A percentile compares a stretch with the other conserved stretches of the same genome.
These are phyloP conservation scores for Cryptosporidium tyzzeri DNA, from an alignment of 169 alveolate species.

Conservation along the genomic window DNA sequence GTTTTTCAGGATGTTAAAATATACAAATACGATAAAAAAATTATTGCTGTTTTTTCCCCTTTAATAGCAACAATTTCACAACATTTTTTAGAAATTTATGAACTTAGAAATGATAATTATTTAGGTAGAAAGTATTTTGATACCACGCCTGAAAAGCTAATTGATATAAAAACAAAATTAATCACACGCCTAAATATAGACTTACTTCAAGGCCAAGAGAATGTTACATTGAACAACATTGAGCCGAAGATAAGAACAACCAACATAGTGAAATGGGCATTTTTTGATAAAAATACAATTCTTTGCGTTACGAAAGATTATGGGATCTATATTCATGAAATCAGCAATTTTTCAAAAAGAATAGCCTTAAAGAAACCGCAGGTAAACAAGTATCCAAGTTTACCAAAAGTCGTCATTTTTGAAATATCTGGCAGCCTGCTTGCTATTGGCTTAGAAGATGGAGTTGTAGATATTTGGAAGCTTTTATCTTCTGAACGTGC, in stretches of 20 bases:
- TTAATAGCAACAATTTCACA: slow-evolving; percentile 12
- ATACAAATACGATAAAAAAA: slow-evolving; percentile 1
- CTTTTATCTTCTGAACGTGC: not conserved
- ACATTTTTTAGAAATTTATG: slow-evolving; percentile 23
- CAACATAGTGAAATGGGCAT: slow-evolving; percentile 9
- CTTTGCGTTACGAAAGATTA: slow-evolving; percentile 17
- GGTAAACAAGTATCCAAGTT: too few species aligned
- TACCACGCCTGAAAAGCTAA: too few species aligned
- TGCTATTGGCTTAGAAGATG: slow-evolving; percentile 26
- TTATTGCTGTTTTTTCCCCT: slow-evolving; percentile 42
- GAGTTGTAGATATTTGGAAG: slow-evolving; percentile 36
- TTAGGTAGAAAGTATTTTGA: not conserved
- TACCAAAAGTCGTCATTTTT: not conserved
- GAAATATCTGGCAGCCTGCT: slow-evolving; percentile 13
- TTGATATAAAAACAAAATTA: not conserved
- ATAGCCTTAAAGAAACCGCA: not conserved
- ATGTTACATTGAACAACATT: not conserved
- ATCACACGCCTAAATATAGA: not conserved
- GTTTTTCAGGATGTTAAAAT: slow-evolving; percentile 19
- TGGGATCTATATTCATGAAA: slow-evolving; percentile 30
- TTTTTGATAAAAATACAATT: slow-evolving; percentile 10
- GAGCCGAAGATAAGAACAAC: not conserved
- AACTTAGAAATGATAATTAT: not conserved
- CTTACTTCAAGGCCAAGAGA: not conserved
- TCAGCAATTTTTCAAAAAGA: not conserved